These are phyloP conservation scores for Limonium bicolor DNA, from an alignment of 148 eudicot species.

Conservation along the genomic window DNA sequence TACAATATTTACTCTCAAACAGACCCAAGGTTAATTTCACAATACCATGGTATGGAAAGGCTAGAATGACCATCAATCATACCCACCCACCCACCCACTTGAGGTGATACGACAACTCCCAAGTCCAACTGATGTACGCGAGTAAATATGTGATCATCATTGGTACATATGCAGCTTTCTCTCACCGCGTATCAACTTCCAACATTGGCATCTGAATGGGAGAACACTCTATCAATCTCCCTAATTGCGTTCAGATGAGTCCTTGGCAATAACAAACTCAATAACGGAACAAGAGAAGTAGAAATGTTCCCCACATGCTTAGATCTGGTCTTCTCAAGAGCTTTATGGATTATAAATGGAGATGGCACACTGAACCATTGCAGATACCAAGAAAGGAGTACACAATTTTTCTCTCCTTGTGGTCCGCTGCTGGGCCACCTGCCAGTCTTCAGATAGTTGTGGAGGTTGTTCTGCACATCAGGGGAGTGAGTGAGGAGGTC, in stretches of 20 bases:
- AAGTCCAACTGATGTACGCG: too few relatives aligned
- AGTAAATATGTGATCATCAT: too few relatives aligned
- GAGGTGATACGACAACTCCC: too few relatives aligned
- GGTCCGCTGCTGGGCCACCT: slow-evolving; percentile 43
- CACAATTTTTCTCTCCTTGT: slow-evolving; percentile 17
- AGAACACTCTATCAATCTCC: slow-evolving; percentile 25
- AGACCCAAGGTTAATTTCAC: too few relatives aligned
- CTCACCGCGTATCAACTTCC: too few relatives aligned
- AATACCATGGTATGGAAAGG: too few relatives aligned
- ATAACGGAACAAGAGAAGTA: slow-evolving; percentile 34
- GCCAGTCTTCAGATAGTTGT: slow-evolving; percentile 37
- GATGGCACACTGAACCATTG: slow-evolving; percentile 74
- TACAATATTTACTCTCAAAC: too few relatives aligned
- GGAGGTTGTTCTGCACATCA: slow-evolving; percentile 19
- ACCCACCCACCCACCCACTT: too few relatives aligned
- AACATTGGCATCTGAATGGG: too few relatives aligned
- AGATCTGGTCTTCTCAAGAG: slow-evolving; percentile 32
- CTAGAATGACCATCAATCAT: too few relatives aligned
- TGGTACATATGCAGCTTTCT: too few relatives aligned
- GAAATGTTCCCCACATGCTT: slow-evolving; percentile 12
- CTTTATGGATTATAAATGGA: slow-evolving; percentile 26
- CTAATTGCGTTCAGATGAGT: slow-evolving; percentile 38
- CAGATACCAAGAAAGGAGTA: slow-evolving; percentile 80
- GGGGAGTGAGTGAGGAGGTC: slow-evolving; percentile 30
- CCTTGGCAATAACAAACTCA: slow-evolving; percentile 52